Percentiles rank a stretch among this genome's conserved stretches.
Evolutionary conservation across 108 stramenopile species (phyloP).

Genomic region (Epipyxis sp.): DNA sequence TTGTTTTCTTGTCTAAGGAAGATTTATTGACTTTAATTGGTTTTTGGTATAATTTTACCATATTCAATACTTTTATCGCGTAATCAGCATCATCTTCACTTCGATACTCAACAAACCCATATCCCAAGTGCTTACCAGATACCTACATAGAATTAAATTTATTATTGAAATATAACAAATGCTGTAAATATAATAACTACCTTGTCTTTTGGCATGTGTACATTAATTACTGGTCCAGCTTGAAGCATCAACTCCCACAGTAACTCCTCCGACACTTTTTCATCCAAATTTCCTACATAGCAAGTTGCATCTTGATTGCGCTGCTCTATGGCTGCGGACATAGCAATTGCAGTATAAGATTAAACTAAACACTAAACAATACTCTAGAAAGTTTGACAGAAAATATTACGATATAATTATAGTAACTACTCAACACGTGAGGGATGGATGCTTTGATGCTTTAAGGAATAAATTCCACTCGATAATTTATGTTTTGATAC

Average conservation of each 20-base stretch:
- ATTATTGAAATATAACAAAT: slow-evolving; percentile 15
- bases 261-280: slow-evolving; percentile 75
- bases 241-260: slow-evolving; percentile 82
- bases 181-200: too few species aligned
- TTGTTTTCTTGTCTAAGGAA: slow-evolving; percentile 71
- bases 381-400: too few species aligned
- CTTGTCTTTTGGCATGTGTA: slow-evolving; percentile 98
- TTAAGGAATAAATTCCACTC: too few species aligned
- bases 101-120: slow-evolving; percentile 94
- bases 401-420: too few species aligned
- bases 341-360: too few species aligned
- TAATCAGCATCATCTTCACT: slow-evolving; percentile 90
- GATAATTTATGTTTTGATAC: too few species aligned
- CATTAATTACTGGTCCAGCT: slow-evolving; percentile 78
- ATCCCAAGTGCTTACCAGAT: slow-evolving; percentile 65
- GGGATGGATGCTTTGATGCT: too few species aligned
- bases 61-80: slow-evolving; percentile 90
- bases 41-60: slow-evolving; percentile 85
- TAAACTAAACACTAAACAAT: too few species aligned
- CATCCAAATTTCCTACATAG: slow-evolving; percentile 92
- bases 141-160: too few species aligned
- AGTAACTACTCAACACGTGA: too few species aligned
- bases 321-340: slow-evolving; percentile 82
- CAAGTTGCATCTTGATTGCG: slow-evolving; percentile 98
- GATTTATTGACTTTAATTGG: slow-evolving; percentile 85